These are phyloP conservation scores for Bocquillonia castaneifolia DNA, from an alignment of 441 rosid genomes.

Conservation along the genomic window DNA sequence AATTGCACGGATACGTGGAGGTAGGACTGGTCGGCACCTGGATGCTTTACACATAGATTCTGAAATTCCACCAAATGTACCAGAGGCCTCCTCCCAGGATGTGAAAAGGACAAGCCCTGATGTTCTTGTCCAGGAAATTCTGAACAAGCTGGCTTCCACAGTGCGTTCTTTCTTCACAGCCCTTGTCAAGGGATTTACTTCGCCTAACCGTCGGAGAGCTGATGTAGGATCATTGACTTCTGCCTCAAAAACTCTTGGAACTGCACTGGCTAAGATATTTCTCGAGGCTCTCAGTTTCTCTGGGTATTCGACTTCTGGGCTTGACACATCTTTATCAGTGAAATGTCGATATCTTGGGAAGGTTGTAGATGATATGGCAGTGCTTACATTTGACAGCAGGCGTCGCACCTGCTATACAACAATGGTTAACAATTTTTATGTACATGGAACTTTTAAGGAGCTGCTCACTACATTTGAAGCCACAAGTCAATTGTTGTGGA, in stretches of 20 bases:
- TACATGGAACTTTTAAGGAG: constrained; percentile 83
- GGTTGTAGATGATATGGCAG: constrained; percentile 81
- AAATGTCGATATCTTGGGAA: constrained; percentile 94
- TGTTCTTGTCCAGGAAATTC: constrained; percentile 60
- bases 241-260: constrained; percentile 83
- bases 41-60: constrained; percentile 72
- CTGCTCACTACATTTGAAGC: constrained; percentile 94
- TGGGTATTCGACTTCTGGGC: constrained; percentile 63
- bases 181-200: constrained; percentile 87
- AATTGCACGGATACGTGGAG: constrained; percentile 82
- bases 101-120: constrained; percentile 77
- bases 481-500: constrained; percentile 87
- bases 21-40: constrained; percentile 79
- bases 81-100: constrained; percentile 60
- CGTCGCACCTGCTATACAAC: constrained; percentile 75
- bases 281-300: constrained; percentile 79
- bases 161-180: constrained; percentile 74
- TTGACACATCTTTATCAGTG: constrained; percentile 56
- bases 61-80: constrained; percentile 50
- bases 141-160: constrained; percentile 71
- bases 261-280: constrained; percentile 77
- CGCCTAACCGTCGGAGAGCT: constrained; percentile 89
- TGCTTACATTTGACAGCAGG: constrained; percentile 76
- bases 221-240: constrained; percentile 72
- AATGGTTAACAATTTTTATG: constrained; percentile 89